These are phyloP conservation scores for Ogataea sp. DNA, from an alignment of 805 yeast species.

Conservation along the genomic window DNA sequence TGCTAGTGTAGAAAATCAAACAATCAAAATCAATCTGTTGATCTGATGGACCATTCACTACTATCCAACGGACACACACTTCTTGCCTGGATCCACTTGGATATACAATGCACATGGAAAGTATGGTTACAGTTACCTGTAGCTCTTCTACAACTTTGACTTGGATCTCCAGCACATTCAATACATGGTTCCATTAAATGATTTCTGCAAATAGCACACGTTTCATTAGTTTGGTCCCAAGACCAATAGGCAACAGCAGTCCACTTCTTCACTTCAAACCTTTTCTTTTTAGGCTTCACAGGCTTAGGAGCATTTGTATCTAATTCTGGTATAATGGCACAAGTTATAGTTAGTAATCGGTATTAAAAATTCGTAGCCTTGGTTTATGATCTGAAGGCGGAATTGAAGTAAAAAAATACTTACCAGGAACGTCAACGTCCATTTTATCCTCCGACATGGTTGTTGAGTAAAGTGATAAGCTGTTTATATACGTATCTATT, in stretches of 20 bases:
- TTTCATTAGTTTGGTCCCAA: conserved; percentile 75
- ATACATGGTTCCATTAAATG: conserved; percentile 98
- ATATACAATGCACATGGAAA: conserved; percentile 96
- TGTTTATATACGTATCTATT: no score
- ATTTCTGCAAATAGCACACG: conserved; percentile 96
- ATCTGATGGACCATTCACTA: conserved; percentile 57
- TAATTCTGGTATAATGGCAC: no score
- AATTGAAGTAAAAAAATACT: conserved; percentile 2
- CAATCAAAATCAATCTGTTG: not conserved
- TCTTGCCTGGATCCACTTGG: conserved; percentile 91
- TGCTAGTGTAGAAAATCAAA: no score
- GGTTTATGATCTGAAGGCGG: not conserved
- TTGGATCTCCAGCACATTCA: conserved; percentile 69
- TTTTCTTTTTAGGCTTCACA: conserved; percentile 41
- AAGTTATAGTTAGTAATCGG: no score
- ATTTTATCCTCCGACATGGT: conserved; percentile 13
- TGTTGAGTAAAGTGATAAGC: not conserved
- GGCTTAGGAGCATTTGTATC: conserved; percentile 6
- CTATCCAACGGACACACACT: conserved; percentile 96
- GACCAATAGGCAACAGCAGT: conserved; percentile 99
- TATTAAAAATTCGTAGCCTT: no score
- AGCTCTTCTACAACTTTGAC: conserved; percentile 79
- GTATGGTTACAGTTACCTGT: conserved; percentile 98
- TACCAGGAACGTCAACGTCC: conserved; percentile 19
- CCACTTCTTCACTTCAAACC: conserved; percentile 95